Evolutionary conservation across 2,329 filamentous ascomycete genomes (phyloP).

Genomic region (Colletotrichum sansevieriae): DNA sequence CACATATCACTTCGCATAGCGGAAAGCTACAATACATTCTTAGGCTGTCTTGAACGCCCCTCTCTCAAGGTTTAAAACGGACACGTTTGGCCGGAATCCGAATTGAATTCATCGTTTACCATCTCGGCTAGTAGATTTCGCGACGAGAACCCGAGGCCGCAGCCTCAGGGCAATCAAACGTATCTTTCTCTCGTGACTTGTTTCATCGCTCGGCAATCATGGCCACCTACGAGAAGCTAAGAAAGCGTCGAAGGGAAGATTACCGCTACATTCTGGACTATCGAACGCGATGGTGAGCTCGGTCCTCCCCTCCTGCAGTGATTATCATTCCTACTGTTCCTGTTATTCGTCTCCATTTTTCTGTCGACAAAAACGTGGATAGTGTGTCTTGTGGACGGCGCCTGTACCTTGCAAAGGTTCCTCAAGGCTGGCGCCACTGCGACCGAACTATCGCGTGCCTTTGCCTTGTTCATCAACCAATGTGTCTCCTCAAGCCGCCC

Average conservation of each 20-base stretch:
- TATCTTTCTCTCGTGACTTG: conserved; percentile 13
- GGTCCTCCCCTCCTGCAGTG: neutral
- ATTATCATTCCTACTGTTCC: neutral
- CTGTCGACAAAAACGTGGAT: conserved; percentile 12
- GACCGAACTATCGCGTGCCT: conserved; percentile 17
- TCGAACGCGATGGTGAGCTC: conserved; percentile 82
- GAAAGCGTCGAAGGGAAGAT: conserved; percentile 75
- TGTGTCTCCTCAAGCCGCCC: conserved; percentile 3
- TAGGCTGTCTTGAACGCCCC: neutral
- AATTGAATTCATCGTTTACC: neutral
- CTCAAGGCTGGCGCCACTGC: conserved; percentile 12
- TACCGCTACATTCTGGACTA: conserved; percentile 87
- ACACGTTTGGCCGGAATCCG: conserved; percentile 13
- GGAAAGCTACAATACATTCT: conserved; percentile 6
- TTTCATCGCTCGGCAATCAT: conserved; percentile 42
- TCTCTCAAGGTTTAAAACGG: conserved; percentile 18
- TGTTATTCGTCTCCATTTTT: neutral
- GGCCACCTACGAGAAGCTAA: conserved; percentile 55
- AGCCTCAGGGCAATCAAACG: neutral
- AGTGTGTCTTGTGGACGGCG: conserved; percentile 2
- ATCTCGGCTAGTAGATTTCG: neutral
- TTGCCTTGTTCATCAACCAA: conserved; percentile 3
- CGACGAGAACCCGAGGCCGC: neutral
- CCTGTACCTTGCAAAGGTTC: conserved; percentile 28
- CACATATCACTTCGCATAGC: conserved; percentile 9